Conservation (phyloP, 345 rosid genomes). For the Syzygium aqueum region DNA sequence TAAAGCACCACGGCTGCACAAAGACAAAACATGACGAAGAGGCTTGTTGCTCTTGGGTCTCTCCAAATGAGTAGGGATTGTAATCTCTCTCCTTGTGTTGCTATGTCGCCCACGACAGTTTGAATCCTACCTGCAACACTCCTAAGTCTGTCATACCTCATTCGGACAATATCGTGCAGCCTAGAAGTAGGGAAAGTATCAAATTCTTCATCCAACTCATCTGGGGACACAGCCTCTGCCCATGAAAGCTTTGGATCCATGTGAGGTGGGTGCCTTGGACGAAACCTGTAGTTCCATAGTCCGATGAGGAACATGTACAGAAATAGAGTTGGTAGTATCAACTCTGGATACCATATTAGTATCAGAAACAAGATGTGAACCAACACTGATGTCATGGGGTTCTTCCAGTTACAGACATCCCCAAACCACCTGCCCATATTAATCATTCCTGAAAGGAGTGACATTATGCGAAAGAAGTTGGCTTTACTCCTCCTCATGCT, state of each 20-base stretch:
- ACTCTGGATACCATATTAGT: conserved; percentile 62
- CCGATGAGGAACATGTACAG: conserved; percentile 77
- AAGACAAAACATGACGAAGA: conserved; percentile 60
- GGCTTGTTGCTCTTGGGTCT: conserved; percentile 75
- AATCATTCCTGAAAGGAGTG: conserved; percentile 44
- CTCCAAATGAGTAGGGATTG: conserved; percentile 68
- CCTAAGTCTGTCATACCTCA: conserved; percentile 74
- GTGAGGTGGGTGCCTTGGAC: conserved; percentile 64
- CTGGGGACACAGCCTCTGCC: conserved; percentile 65
- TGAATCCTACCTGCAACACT: conserved; percentile 78
- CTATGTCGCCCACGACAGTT: conserved; percentile 67
- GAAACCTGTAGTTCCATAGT: conserved; percentile 60
- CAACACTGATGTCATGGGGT: conserved; percentile 52
- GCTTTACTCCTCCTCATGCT: conserved; percentile 96
- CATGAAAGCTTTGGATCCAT: conserved; percentile 76
- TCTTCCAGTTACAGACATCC: conserved; percentile 65
- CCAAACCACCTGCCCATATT: conserved; percentile 42
- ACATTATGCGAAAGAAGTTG: conserved; percentile 71
- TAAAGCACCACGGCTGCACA: conserved; percentile 66
- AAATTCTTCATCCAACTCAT: conserved; percentile 80
- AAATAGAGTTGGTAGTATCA: conserved; percentile 60
- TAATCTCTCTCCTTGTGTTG: conserved; percentile 80
- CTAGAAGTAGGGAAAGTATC: conserved; percentile 69
- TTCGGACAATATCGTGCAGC: conserved; percentile 42
- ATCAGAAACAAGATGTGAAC: conserved; percentile 60